Conservation (phyloP, 495 filamentous ascomycete genomes). For the Aeminium ludgeri region DNA sequence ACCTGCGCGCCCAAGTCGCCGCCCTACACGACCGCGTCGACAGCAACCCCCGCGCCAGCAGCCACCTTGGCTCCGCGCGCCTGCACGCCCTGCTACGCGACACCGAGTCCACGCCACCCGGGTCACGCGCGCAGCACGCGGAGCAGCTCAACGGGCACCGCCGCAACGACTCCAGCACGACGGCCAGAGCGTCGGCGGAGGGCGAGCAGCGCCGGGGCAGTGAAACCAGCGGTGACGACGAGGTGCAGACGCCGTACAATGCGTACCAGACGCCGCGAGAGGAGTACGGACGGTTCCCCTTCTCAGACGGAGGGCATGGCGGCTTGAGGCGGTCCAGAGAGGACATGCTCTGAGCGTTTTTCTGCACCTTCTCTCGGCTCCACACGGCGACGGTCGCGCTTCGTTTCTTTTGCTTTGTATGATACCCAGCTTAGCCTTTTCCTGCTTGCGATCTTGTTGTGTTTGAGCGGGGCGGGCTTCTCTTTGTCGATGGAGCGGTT, state of each 20-base stretch:
- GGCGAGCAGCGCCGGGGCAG: background rate
- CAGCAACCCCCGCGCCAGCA: conserved; percentile 4
- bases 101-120: conserved; percentile 2
- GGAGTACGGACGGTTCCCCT: background rate
- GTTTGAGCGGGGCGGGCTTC: too few relatives aligned
- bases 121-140: background rate
- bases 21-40: conserved; percentile 10
- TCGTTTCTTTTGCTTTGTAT: too few relatives aligned
- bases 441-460: too few relatives aligned
- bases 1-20: conserved; percentile 4
- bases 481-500: too few relatives aligned
- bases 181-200: background rate
- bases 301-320: background rate
- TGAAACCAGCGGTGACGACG: background rate
- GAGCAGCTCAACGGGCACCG: background rate
- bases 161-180: background rate
- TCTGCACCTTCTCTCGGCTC: too few relatives aligned
- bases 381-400: too few relatives aligned
- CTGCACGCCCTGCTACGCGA: conserved; percentile 8
- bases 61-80: conserved; percentile 5
- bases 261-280: conserved; percentile 1
- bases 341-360: too few relatives aligned
- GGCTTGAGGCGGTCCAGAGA: too few relatives aligned
- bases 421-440: too few relatives aligned
- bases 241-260: conserved; percentile 2